Conservation (phyloP, 2,329 filamentous ascomycete genomes). For the Trichoderma sp. region DNA sequence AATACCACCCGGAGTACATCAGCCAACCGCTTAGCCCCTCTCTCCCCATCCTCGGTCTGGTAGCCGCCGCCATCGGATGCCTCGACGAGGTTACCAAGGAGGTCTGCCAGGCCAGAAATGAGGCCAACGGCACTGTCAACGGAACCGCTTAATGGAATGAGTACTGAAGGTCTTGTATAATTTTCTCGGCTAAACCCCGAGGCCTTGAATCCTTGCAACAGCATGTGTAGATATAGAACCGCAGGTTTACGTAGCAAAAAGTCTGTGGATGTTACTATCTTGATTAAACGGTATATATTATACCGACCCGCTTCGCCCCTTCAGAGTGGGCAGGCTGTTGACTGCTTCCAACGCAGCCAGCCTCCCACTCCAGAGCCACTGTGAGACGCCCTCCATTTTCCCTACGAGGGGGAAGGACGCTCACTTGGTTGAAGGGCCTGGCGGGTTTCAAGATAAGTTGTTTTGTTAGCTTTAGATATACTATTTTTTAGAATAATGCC, state of each 20-base stretch:
- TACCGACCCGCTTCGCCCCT: not conserved
- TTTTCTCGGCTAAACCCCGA: not conserved
- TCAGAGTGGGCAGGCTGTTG: not conserved
- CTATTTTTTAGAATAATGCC: not conserved
- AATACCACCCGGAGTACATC: slow-evolving; percentile 87
- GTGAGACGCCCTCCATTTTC: not conserved
- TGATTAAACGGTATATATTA: not conserved
- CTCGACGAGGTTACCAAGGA: slow-evolving; percentile 44
- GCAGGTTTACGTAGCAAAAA: not conserved
- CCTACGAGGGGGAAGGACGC: not conserved
- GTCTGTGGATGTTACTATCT: not conserved
- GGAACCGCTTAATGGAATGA: slow-evolving; percentile 3
- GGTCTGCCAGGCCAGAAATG: not conserved
- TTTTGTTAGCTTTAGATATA: not conserved
- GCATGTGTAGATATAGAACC: slow-evolving; percentile 3
- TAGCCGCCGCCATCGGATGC: slow-evolving; percentile 72
- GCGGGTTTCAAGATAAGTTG: not conserved
- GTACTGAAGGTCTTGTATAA: not conserved
- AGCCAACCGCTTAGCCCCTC: slow-evolving; percentile 40
- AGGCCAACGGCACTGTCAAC: not conserved
- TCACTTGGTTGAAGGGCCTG: not conserved
- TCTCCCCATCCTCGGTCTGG: slow-evolving; percentile 69
- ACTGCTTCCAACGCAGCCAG: not conserved
- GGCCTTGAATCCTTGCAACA: not conserved
- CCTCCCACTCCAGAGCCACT: not conserved